Evolutionary conservation across 1,139 yeast genomes (phyloP), one percentile per base, ranked within the genome.

Genomic region (Trichomonascaceae sp.): DNA sequence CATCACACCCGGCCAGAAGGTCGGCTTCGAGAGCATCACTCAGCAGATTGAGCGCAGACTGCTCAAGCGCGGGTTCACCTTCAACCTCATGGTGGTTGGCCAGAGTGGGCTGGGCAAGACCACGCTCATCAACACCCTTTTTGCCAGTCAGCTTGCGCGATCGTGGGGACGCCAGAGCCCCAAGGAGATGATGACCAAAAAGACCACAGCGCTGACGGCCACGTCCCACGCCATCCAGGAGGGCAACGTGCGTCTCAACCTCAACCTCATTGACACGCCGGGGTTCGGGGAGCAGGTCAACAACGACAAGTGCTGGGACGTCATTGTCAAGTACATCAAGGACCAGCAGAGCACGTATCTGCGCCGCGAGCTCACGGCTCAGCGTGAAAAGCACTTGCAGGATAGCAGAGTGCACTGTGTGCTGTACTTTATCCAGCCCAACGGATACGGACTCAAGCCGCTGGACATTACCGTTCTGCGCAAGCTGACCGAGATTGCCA

Each of bases 201-300:
- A 81, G 51, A 89, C 98, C 31, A 76, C 94, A 4, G 97, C 87
- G 54, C 80, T 89, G 56, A 72, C 77, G 48, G 78, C 79, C 23
- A 69, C 76, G 28, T 61, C 75, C 23, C 93, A 82, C 50, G 60
- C 66, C 29, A 46, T 87, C 44, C 59, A 74, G 39, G 98, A 89
- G 60, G 87, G 84, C 56, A 81, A 80, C 45, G 98, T 89, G 40
- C 74, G 77, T 39, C 72, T 89, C 55, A 78, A 79, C 51, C 64
- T 89, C 44, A 87, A 84, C 48, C 76, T 87, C 39, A 81, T 89
- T 54, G 98, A 89, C 56, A 89, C 97, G 5, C 97, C 97, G 9
- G 98, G 98, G 5, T 89, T 84, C 64, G 97, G 95, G 27, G 98
- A 89, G 62, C 94, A 82, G 60, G 79, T 89, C 49, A 84, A 89